These are phyloP conservation scores for Xanthoparmelia taractica DNA, from an alignment of 495 filamentous ascomycete genomes.

Conservation along the genomic window DNA sequence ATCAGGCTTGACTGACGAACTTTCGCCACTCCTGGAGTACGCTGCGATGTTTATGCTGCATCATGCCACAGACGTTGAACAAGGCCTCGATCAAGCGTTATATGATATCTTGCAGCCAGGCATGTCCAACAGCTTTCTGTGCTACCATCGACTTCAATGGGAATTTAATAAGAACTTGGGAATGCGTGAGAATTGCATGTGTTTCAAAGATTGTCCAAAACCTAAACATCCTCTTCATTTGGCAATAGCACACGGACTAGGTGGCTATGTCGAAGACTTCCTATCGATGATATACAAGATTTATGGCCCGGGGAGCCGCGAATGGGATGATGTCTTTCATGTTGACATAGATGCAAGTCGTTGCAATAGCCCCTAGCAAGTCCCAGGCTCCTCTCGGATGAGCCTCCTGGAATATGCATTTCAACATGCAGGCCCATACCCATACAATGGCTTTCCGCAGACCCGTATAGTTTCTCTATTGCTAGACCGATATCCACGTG, in stretches of 20 bases:
- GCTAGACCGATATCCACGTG: neutral
- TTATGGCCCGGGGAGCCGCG: neutral
- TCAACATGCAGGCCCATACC: neutral
- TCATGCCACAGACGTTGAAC: neutral
- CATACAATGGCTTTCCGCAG: neutral
- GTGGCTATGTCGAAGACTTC: neutral
- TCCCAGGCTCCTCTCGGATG: neutral
- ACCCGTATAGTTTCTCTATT: neutral
- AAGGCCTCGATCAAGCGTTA: neutral
- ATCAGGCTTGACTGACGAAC: neutral
- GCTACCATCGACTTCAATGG: neutral
- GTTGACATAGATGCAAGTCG: neutral
- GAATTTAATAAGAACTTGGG: neutral
- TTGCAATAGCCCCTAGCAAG: too few species aligned
- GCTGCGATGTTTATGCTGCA: slow-evolving; percentile 4
- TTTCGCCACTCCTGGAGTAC: slow-evolving; percentile 1
- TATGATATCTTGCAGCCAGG: neutral
- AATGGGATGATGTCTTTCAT: neutral
- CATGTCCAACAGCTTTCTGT: neutral
- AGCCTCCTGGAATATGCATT: neutral
- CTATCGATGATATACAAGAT: neutral
- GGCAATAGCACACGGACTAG: slow-evolving; percentile 2
- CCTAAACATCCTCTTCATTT: neutral
- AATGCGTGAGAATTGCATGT: neutral
- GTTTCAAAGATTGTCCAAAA: neutral